Conservation (phyloP, 345 rosid species). For the Eucalyptus pauciflora region DNA sequence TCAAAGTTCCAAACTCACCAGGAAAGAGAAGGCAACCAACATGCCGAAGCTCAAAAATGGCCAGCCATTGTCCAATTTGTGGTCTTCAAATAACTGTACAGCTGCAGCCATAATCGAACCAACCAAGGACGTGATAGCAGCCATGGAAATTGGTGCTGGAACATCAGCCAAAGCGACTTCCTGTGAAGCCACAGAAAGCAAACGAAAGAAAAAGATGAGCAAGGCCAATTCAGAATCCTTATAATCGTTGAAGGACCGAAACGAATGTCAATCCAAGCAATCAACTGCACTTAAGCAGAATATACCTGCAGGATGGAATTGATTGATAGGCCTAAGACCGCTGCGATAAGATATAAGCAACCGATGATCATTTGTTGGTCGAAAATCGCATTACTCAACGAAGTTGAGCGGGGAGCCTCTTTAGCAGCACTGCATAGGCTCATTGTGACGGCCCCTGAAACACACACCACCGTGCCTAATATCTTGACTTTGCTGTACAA, state of each 20-base stretch:
- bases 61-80: constrained; percentile 15
- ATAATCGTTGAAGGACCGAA: background rate
- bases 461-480: constrained; percentile 70
- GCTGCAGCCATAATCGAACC: constrained; percentile 52
- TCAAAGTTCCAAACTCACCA: constrained; percentile 23
- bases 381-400: constrained; percentile 2
- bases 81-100: constrained; percentile 30
- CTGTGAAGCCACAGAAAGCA: constrained; percentile 8
- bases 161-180: constrained; percentile 60
- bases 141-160: constrained; percentile 85
- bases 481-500: constrained; percentile 72
- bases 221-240: background rate
- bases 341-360: constrained; percentile 62
- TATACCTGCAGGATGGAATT: constrained; percentile 71
- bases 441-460: constrained; percentile 62
- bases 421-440: constrained; percentile 43
- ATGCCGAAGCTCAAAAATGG: constrained; percentile 17
- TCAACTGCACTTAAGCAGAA: background rate
- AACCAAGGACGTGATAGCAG: constrained; percentile 58
- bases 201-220: background rate
- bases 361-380: constrained; percentile 58
- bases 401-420: background rate
- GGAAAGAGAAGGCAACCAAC: constrained; percentile 33
- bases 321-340: constrained; percentile 53
- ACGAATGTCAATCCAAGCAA: background rate